Evolutionary conservation across 202 grass and related monocot genomes (phyloP), one percentile per base, ranked within the genome.

Genomic region (Sporobolus alterniflorus): DNA sequence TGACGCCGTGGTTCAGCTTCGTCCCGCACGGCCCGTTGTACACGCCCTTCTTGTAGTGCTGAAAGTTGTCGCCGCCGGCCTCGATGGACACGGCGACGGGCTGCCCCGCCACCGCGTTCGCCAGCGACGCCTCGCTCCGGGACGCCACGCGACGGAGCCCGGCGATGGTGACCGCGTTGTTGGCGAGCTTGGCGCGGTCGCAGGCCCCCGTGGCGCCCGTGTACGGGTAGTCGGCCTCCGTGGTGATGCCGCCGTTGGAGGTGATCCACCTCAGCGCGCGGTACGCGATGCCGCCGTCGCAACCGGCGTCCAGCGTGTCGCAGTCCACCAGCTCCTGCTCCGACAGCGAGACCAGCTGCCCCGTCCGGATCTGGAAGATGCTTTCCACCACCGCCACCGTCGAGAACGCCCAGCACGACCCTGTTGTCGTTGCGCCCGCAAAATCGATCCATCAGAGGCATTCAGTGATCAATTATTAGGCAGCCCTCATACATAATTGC

Each of bases 311-410:
- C 24, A 81, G 48, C 14, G 66, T 77, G 56, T 89, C 88, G 48
- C 88, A 89, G 48, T 89, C 88, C 36, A 89, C 88, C 1, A 89
- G 83, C 57, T 89, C 82, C 32, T 89, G 82, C 78, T 89, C 88
- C 1, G 88, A 89, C 5, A 89, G 66, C 0, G 88, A 85, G n/a
- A 47, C 72, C 7, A 85, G 88, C 66, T 85, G 16, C 14, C 83
- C 88, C 0, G 48, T 82, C 24, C 60, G 29, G 47, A 89, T 89
- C 72, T 89, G 72, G 36, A 85, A 44, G 41, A 85, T 72, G 5
- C 88, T 59, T 24, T 89, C 83, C 3, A 89, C 72, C 31, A 33
- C 65, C 4, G 88, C 88, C 24, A 82, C 88, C 18, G 88, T 77
- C 22, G 88, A 86, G 77, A 89, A 89, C 0, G 88, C 88, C 83